Evolutionary conservation across 1,284 basidiomycete genomes (phyloP).

Genomic region (Irpex sp.): DNA sequence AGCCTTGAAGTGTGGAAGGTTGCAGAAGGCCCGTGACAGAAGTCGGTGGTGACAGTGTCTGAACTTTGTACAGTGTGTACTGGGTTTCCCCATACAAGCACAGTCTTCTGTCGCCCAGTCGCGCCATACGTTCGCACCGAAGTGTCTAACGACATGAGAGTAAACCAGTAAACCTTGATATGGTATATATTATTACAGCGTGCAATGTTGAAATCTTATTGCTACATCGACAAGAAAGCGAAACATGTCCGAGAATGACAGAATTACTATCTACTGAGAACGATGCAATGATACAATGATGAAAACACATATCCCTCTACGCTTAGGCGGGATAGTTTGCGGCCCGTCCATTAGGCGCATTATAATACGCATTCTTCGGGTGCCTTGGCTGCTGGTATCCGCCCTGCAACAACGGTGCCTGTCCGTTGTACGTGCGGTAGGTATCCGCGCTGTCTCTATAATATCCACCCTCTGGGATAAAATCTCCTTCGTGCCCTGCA

Average conservation of each 20-base stretch:
- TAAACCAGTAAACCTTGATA: too few species aligned
- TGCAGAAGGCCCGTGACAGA: too few species aligned
- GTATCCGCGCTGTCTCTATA: background rate
- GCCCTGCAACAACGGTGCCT: background rate
- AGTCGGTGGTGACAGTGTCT: too few species aligned
- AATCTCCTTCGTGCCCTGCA: conserved; percentile 11
- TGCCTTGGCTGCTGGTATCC: background rate
- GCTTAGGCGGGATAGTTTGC: background rate
- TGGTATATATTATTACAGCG: too few species aligned
- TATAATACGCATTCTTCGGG: background rate
- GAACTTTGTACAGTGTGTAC: background rate
- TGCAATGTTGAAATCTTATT: too few species aligned
- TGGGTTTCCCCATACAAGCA: background rate
- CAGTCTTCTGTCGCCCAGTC: background rate
- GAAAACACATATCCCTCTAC: background rate
- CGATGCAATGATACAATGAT: background rate
- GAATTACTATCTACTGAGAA: too few species aligned
- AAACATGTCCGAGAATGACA: background rate
- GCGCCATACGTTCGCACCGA: background rate
- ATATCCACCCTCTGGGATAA: background rate
- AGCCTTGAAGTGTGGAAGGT: too few species aligned
- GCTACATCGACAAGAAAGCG: too few species aligned
- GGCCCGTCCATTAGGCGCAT: conserved; percentile 7
- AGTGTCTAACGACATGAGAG: background rate
- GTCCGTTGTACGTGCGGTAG: background rate